These are phyloP conservation scores for Annulohypoxylon stygium DNA, from an alignment of 495 filamentous ascomycete species.

Conservation along the genomic window DNA sequence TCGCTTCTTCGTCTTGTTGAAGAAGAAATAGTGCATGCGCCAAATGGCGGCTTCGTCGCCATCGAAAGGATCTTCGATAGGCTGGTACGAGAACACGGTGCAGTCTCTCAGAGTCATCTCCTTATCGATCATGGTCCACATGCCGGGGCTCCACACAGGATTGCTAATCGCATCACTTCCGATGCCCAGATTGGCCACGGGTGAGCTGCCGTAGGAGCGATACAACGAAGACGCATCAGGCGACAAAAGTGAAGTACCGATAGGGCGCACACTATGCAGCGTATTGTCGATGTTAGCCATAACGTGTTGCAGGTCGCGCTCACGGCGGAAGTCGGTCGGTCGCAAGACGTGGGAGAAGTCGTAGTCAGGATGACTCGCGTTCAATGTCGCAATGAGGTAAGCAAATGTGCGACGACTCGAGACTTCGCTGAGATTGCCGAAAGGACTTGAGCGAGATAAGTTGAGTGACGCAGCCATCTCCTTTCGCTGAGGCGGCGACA, in stretches of 20 bases:
- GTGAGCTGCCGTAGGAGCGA: conserved; percentile 49
- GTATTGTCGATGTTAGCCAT: conserved; percentile 89
- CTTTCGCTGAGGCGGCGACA: conserved; percentile 79
- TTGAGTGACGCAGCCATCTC: conserved; percentile 73
- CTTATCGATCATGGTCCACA: conserved; percentile 91
- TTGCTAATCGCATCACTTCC: conserved; percentile 49
- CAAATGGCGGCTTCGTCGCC: conserved; percentile 93
- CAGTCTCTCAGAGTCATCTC: conserved; percentile 92
- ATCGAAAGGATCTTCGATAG: conserved; percentile 85
- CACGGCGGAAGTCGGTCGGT: conserved; percentile 86
- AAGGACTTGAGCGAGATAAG: conserved; percentile 85
- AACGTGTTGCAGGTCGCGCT: conserved; percentile 77
- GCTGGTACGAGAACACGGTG: conserved; percentile 85
- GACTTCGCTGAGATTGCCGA: conserved; percentile 87
- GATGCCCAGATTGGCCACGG: conserved; percentile 43
- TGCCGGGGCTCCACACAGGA: conserved; percentile 80
- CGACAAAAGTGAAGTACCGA: conserved; percentile 51
- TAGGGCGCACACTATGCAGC: conserved; percentile 83
- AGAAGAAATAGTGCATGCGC: conserved; percentile 97
- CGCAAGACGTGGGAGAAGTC: conserved; percentile 93
- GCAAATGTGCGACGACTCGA: conserved; percentile 92
- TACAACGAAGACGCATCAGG: conserved; percentile 43
- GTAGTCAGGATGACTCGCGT: conserved; percentile 96
- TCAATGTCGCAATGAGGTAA: conserved; percentile 97
- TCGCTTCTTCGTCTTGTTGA: conserved; percentile 92